Evolutionary conservation across 352 stramenopile species (phyloP), one percentile per base, ranked within the genome.

Genomic region (Globisporangium takayamanum): DNA sequence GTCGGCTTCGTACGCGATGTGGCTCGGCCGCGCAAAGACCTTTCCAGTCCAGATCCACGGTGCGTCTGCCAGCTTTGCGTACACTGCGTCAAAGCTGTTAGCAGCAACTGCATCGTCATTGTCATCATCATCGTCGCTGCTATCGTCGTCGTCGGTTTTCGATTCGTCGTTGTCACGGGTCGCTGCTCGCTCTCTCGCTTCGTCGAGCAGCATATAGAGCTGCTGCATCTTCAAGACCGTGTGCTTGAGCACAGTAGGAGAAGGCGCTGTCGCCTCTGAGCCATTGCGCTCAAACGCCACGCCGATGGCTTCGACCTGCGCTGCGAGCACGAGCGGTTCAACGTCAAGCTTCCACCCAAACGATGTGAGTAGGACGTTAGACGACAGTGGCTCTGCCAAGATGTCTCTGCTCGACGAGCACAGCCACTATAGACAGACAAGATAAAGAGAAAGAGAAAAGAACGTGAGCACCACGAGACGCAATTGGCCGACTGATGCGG

Each of bases 1-100:
- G 11, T 86, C 72, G 5, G 64, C 63, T 33, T 80, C 55, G 14
- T 77, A 57, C 25, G 83, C 83, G 16, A 92, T 62, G 67, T 87
- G 76, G 6, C 68, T 72, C 20, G 80, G 62, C 2, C 68, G 71
- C 12, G 63, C 69, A 72, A 90, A 91, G 1, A 26, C 36, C 48
- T 75, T 82, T 25, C 80, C 78, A 7, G 80, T 91, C 80, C 83
- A 92, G 28, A 92, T 73, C 83, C 83, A 92, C 10, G 70, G 44
- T 20, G 69, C 59, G 53, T 79, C 69, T 33, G 56, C 55, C 11
- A 92, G 50, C 18, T 70, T 71, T n/a, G 73, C 50, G 60, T 76
- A 68, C 44, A 78, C 54, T 18, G 57, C 22, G 54, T 64, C 67
- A 16, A 62, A 55, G 10, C 47, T 57, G 64, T 69, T 74, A 1